Conservation (phyloP, 768 basidiomycete genomes). For the Xerocomellus dryophilus region DNA sequence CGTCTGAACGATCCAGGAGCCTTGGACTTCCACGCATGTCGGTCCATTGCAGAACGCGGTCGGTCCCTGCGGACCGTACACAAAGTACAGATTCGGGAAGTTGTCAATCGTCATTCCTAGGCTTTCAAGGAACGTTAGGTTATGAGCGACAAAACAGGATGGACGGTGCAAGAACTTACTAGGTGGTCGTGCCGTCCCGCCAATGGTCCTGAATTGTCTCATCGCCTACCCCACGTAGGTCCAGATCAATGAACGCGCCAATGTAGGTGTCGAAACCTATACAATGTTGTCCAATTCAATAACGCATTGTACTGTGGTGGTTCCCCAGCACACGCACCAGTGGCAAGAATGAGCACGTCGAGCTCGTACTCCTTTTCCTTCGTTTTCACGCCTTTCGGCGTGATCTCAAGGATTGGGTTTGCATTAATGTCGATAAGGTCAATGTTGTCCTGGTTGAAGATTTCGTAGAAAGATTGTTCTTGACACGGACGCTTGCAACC, state of each 20-base stretch:
- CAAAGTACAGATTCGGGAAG: constrained; percentile 16
- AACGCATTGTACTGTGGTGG: no score
- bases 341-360: constrained; percentile 8
- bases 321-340: background rate
- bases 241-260: constrained; percentile 4
- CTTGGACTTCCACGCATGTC: constrained; percentile 7
- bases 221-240: constrained; percentile 9
- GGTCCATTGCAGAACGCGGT: constrained; percentile 7
- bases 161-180: constrained; percentile 1
- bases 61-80: constrained; percentile 16
- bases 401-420: constrained; percentile 6
- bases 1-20: background rate
- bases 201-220: constrained; percentile 17
- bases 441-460: constrained; percentile 10
- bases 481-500: constrained; percentile 5
- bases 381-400: constrained; percentile 4
- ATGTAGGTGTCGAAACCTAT: constrained; percentile 3
- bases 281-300: background rate
- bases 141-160: no score
- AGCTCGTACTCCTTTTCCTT: constrained; percentile 1
- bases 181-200: constrained; percentile 13
- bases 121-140: background rate
- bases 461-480: constrained; percentile 9
- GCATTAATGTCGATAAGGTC: constrained; percentile 4
- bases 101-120: constrained; percentile 14